Evolutionary conservation across 495 filamentous ascomycete species (phyloP), one percentile per base, ranked within the genome.

Genomic region (Penicillium bialowiezense): DNA sequence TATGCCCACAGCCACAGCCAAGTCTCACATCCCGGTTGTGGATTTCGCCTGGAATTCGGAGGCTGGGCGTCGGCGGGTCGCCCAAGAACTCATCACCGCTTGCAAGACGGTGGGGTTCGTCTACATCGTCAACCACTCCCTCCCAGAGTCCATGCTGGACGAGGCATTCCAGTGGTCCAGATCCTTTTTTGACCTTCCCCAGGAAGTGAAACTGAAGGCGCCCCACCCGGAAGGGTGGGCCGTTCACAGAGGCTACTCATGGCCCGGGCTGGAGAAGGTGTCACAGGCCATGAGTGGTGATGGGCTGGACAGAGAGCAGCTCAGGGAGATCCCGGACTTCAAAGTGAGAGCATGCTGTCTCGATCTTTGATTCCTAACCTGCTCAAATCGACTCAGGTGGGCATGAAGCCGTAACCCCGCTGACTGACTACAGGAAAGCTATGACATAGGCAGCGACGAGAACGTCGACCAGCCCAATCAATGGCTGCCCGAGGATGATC

Each of bases 211-310:
- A 45, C 65, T 73, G 55, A 69, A 77, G 35, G 83, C 81, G 13
- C 82, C 82, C 14, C 83, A 86, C 64, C 84, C 84, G 3, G 72
- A 75, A 34, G 79, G 79, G 43, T 69, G 71, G 59, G 64, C 61
- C 5, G 63, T 73, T 17, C 84, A 87, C 57, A 73, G 85, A 35
- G 84, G 85, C 9, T 88, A 87, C 59, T 86, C 83, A 2, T 79
- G 78, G 68, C 76, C 79, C 0, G 82, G 83, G 5, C 62, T 81
- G 31, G 84, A 88, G 63, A 87, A 87, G 54, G 80, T 87, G 6
- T 76, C 75, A 4, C 81, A 86, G 51, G 70, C 73, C 10, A 75
- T 78, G 44, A 80, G 77, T 57, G 58, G 44, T 3, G 65, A 77
- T 13, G 73, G 80, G 26, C 67, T 72, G 12, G 62, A 71, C 35